A percentile compares a stretch with the other conserved stretches of the same genome.
Evolutionary conservation across 2,329 filamentous ascomycete genomes (phyloP).

Genomic region (Phyllosticta citriasiana): DNA sequence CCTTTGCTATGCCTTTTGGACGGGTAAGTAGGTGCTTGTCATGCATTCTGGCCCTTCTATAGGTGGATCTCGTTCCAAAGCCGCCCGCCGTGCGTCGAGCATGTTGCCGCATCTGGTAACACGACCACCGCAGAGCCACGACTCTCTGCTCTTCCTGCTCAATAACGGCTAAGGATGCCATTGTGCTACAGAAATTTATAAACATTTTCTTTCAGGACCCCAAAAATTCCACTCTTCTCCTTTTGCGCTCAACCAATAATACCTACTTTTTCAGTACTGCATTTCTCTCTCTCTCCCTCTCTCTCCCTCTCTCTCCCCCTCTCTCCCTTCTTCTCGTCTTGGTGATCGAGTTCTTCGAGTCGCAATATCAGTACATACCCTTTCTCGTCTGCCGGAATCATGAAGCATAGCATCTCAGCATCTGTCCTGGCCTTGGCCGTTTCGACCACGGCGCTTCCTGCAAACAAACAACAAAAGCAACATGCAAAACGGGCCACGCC

Average conservation of each 20-base stretch:
- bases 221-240: neutral
- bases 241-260: neutral
- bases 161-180: neutral
- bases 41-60: slow-evolving; percentile 1
- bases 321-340: neutral
- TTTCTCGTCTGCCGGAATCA: neutral
- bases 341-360: neutral
- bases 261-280: neutral
- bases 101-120: neutral
- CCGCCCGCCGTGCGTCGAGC: slow-evolving; percentile 2
- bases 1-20: neutral
- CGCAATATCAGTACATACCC: neutral
- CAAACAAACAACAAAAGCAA: neutral
- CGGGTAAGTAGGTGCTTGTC: neutral
- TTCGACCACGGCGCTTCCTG: slow-evolving; percentile 1
- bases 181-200: neutral
- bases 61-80: slow-evolving; percentile 10
- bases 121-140: neutral
- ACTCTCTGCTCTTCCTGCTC: neutral
- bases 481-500: slow-evolving; percentile 18
- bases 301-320: neutral
- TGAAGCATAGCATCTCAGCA: slow-evolving; percentile 7
- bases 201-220: neutral
- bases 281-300: neutral
- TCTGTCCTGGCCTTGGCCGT: slow-evolving; percentile 3